Percentiles rank a stretch among this genome's conserved stretches.
These are phyloP conservation scores for Ganoderma multipileum DNA, from an alignment of 1,284 basidiomycete genomes.

Conservation along the genomic window DNA sequence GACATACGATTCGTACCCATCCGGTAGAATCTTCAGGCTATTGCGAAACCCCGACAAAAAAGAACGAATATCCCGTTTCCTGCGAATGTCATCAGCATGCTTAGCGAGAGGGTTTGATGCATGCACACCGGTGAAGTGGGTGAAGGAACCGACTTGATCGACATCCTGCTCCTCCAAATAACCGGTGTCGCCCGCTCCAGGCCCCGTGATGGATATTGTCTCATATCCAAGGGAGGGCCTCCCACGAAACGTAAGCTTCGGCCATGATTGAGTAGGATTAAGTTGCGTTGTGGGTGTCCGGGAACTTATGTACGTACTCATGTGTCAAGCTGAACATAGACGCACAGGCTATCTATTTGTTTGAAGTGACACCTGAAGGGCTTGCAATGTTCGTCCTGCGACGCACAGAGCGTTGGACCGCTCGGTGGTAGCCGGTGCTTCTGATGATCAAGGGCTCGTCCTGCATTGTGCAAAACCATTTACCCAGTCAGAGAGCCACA, in stretches of 20 bases:
- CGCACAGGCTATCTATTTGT: no score
- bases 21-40: neutral
- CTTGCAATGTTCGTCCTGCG: no score
- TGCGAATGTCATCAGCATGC: neutral
- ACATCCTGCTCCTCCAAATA: constrained; percentile 15
- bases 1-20: neutral
- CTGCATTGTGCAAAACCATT: neutral
- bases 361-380: neutral
- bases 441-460: constrained; percentile 14
- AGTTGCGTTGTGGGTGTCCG: constrained; percentile 1
- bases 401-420: neutral
- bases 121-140: neutral
- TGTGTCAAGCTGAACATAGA: constrained; percentile 11
- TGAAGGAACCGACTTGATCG: constrained; percentile 13
- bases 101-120: neutral
- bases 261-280: constrained; percentile 3
- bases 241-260: constrained; percentile 13
- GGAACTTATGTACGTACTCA: constrained; percentile 1
- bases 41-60: neutral
- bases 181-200: neutral
- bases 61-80: neutral
- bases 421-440: constrained; percentile 1
- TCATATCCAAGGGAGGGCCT: constrained; percentile 2
- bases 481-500: constrained; percentile 21
- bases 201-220: neutral